A percentile compares a stretch with the other conserved stretches of the same genome.
phyloP scores from a whole-genome alignment of 352 stramenopile species.

The Phytophthora litchii region DNA sequence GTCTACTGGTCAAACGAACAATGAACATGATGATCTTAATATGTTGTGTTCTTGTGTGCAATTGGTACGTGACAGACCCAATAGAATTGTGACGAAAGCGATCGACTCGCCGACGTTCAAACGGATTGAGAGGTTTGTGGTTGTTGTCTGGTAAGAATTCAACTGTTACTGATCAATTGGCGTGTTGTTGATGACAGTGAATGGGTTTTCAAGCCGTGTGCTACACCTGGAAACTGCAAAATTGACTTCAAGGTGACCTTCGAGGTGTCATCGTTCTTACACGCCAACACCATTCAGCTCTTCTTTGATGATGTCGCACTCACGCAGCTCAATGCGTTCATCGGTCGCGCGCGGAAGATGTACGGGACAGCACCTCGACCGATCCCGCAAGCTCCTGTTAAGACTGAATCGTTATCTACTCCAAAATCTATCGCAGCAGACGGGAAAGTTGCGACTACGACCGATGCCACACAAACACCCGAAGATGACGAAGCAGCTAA shows the following conservation, averaged over 20 bases:
- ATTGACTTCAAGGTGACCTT: conserved; percentile 85
- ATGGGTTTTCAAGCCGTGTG: conserved; percentile 67
- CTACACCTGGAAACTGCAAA: conserved; percentile 61
- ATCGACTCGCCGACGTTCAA: conserved; percentile 89
- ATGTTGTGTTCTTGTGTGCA: neutral
- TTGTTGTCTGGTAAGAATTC: neutral
- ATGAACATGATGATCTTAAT: neutral
- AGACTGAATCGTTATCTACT: conserved; percentile 10
- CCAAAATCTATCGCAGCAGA: conserved; percentile 1
- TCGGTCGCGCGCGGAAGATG: conserved; percentile 63
- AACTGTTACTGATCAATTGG: conserved; percentile 8
- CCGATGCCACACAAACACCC: neutral
- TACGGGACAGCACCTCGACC: conserved; percentile 39
- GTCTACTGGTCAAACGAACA: neutral
- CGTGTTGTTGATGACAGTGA: conserved; percentile 45
- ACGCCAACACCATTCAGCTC: conserved; percentile 80
- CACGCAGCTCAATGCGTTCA: conserved; percentile 85
- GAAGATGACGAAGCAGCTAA: conserved; percentile 14
- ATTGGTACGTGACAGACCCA: conserved; percentile 37
- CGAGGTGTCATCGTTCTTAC: conserved; percentile 80
- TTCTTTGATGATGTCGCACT: conserved; percentile 88
- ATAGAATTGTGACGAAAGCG: conserved; percentile 76
- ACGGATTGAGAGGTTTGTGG: conserved; percentile 76
- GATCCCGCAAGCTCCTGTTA: conserved; percentile 7
- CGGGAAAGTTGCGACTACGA: neutral